Conservation (phyloP, 768 basidiomycete species). For the Lyophyllum semitale region DNA sequence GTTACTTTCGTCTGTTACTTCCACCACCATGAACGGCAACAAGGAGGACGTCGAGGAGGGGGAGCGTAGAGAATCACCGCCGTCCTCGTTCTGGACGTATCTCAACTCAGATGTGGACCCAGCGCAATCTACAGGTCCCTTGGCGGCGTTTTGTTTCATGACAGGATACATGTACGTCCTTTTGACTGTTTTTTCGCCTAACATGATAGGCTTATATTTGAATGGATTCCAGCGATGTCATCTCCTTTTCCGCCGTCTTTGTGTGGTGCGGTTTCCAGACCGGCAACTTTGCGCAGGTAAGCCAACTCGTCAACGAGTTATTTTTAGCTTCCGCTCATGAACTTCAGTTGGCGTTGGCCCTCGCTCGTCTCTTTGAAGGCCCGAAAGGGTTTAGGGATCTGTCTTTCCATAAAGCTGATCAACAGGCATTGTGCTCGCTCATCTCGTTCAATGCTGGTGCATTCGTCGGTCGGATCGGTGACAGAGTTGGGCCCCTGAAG, state of each 20-base stretch:
- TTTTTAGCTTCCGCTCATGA: neutral
- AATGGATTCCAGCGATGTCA: slow-evolving; percentile 52
- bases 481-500: slow-evolving; percentile 71
- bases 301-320: slow-evolving; percentile 9
- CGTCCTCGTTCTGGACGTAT: slow-evolving; percentile 36
- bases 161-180: slow-evolving; percentile 70
- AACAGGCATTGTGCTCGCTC: slow-evolving; percentile 81
- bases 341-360: slow-evolving; percentile 68
- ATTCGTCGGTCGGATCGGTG: slow-evolving; percentile 83
- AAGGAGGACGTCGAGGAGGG: slow-evolving; percentile 14
- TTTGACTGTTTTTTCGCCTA: neutral
- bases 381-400: slow-evolving; percentile 45
- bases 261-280: slow-evolving; percentile 90
- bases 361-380: slow-evolving; percentile 77
- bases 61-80: neutral
- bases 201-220: neutral
- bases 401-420: slow-evolving; percentile 78
- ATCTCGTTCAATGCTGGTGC: slow-evolving; percentile 77
- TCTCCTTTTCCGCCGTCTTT: slow-evolving; percentile 78
- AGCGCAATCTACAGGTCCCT: slow-evolving; percentile 46
- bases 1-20: neutral
- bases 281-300: slow-evolving; percentile 71
- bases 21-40: slow-evolving; percentile 4
- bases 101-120: slow-evolving; percentile 54
- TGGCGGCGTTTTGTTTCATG: slow-evolving; percentile 76